A percentile compares a stretch with the other conserved stretches of the same genome.
Evolutionary conservation across 2,329 filamentous ascomycete species (phyloP).

Genomic region (Arthroderma sp.): DNA sequence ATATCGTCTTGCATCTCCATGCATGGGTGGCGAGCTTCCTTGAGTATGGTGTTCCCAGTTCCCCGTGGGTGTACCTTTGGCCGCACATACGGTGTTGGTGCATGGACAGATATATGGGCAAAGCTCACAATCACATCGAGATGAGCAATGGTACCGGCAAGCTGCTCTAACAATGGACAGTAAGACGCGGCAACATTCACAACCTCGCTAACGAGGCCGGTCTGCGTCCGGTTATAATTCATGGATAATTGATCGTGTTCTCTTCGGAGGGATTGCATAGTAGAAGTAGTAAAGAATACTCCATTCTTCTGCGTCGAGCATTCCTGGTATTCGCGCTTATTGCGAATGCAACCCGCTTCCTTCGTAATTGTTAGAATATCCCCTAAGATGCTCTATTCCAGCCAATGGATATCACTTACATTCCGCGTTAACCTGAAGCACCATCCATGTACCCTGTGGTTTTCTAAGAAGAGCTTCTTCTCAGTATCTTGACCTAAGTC

Average conservation of each 20-base stretch:
- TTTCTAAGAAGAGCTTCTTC: slow-evolving; percentile 97
- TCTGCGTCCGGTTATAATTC: slow-evolving; percentile 91
- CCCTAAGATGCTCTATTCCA: slow-evolving; percentile 13
- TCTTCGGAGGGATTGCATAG: slow-evolving; percentile 63
- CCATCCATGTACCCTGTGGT: slow-evolving; percentile 90
- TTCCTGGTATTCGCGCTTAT: slow-evolving; percentile 80
- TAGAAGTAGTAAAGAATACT: slow-evolving; percentile 89
- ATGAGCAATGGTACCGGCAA: slow-evolving; percentile 80
- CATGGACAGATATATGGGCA: slow-evolving; percentile 84
- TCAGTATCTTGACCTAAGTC: slow-evolving; percentile 87
- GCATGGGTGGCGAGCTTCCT: slow-evolving; percentile 87
- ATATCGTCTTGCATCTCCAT: slow-evolving; percentile 99
- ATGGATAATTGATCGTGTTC: slow-evolving; percentile 90
- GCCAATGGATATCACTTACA: slow-evolving; percentile 4
- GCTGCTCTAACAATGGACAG: slow-evolving; percentile 76
- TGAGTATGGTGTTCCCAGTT: slow-evolving; percentile 75
- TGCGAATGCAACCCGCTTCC: slow-evolving; percentile 85
- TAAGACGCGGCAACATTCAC: slow-evolving; percentile 90
- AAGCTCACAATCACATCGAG: slow-evolving; percentile 91
- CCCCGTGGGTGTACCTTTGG: slow-evolving; percentile 84
- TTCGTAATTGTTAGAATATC: slow-evolving; percentile 1
- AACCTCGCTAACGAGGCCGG: slow-evolving; percentile 79
- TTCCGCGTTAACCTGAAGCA: slow-evolving; percentile 86
- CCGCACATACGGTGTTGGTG: slow-evolving; percentile 79
- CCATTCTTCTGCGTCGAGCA: slow-evolving; percentile 98